Evolutionary conservation across 805 yeast species (phyloP).

Genomic region (Hemisphaericaspora nanyangensis): DNA sequence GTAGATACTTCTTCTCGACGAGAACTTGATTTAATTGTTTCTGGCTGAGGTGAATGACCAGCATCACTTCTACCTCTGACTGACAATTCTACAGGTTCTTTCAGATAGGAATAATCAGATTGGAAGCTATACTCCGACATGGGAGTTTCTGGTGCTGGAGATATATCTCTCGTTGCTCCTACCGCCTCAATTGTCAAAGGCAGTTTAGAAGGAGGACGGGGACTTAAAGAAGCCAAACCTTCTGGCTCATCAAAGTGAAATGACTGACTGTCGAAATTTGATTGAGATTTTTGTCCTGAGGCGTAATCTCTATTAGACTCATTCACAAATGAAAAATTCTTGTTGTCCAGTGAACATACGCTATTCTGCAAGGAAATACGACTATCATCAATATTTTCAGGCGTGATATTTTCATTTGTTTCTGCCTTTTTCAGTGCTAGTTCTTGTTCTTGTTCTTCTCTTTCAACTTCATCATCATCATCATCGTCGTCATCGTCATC

Average conservation of each 20-base stretch:
- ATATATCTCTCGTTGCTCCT: not conserved
- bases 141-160: conserved; percentile 28
- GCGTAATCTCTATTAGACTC: not conserved
- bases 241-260: not conserved
- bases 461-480: not conserved
- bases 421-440: too few relatives aligned
- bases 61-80: conserved; percentile 9
- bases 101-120: conserved; percentile 40
- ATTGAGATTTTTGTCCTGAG: not conserved
- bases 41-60: too few relatives aligned
- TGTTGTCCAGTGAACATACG: not conserved
- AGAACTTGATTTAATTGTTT: too few relatives aligned
- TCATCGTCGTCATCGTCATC: conserved; percentile 2
- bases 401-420: not conserved
- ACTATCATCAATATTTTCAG: not conserved
- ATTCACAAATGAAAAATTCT: not conserved
- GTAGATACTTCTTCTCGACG: not conserved
- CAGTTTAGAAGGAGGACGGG: not conserved
- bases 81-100: conserved; percentile 30
- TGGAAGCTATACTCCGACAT: conserved; percentile 31
- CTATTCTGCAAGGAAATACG: not conserved
- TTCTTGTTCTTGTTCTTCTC: too few relatives aligned
- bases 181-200: not conserved
- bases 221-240: not conserved
- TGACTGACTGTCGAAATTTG: not conserved